Base-by-base conservation (phyloP, 441 rosid genomes). In the Croton laevigatus region DNA sequence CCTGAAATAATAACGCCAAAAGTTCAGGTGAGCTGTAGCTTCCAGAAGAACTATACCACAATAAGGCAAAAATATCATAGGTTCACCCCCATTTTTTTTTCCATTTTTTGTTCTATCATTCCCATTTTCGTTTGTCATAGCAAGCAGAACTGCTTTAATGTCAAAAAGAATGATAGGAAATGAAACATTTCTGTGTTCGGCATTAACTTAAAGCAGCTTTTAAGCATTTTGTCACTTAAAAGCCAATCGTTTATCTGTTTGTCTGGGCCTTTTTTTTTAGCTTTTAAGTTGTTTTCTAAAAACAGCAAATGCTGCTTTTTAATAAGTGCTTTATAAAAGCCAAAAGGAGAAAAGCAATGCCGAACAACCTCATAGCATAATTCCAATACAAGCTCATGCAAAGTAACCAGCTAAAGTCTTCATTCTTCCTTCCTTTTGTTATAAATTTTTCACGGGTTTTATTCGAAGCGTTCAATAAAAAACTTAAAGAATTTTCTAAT, bases 1-100 rank as follows among this genome's bases (percentile, higher is more conserved):
- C 89, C 97, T 91, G 82, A 75, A 77, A 79, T 32, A 54, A 68
- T 19, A 14, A 7, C 46, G 17, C 22, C 4, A 6, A 65, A 42
- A 48, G 8, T 17, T 49, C 32, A 49, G 59, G 2, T 49, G 20
- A 4, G 52, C 11, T 6, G 17, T 5, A n/a, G 44, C 17, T 8
- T 17, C 23, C 40, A 42, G 38, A 57, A 22, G 38, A 44, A 16
- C 38, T 14, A 55, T 1, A 27, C 16, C 63, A 38, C 1, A 14
- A 42, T 20, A 42, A 54, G 44, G 42, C 17, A n/a, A 32, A 57
- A 19, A 44, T 14, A 66, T 51, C 48, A 14, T 20, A 37, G 5
- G 14, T 34, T 19, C 12, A 20, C 3, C 20, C 5, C 12, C 23
- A n/a, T n/a, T n/a, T n/a, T n/a, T n/a, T n/a, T n/a, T 10, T 65